Evolutionary conservation across 371 early-diverging fungal species (phyloP).

Genomic region (Mucor plumbeus): DNA sequence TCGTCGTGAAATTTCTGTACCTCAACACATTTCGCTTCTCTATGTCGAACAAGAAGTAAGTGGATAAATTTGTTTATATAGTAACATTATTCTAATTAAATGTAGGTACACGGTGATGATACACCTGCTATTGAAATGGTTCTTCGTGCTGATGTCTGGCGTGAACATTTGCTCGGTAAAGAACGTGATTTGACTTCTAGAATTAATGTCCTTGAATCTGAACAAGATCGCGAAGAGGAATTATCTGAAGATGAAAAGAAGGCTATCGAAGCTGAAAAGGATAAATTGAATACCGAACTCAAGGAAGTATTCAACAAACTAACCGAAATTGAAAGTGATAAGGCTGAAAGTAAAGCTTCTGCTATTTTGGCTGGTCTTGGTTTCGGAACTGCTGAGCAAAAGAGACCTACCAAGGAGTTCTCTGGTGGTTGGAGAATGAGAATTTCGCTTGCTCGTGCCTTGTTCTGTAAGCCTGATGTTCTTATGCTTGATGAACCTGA

Average conservation of each 20-base stretch:
- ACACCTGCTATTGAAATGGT: conserved; percentile 88
- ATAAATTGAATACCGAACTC: conserved; percentile 67
- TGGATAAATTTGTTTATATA: neutral
- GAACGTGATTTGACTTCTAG: conserved; percentile 69
- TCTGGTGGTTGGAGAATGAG: conserved; percentile 97
- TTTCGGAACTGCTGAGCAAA: conserved; percentile 81
- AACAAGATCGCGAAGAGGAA: conserved; percentile 37
- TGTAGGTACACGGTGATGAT: conserved; percentile 88
- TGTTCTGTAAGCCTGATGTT: conserved; percentile 95
- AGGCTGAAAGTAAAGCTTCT: conserved; percentile 92
- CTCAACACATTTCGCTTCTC: conserved; percentile 88
- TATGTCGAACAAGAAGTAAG: conserved; percentile 97
- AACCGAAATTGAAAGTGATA: conserved; percentile 94
- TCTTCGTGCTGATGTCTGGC: conserved; percentile 93
- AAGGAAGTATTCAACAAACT: conserved; percentile 85
- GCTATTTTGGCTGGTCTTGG: conserved; percentile 96
- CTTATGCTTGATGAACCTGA: conserved; percentile 99
- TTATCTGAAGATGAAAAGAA: conserved; percentile 60
- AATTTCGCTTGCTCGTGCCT: conserved; percentile 93
- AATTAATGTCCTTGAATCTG: conserved; percentile 46
- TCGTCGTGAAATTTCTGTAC: conserved; percentile 86
- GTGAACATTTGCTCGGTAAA: conserved; percentile 87
- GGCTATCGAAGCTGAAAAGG: conserved; percentile 69
- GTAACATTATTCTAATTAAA: neutral
- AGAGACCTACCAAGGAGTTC: conserved; percentile 87